Base-by-base conservation (phyloP, 2,329 filamentous ascomycete species). In the Teratosphaeria zuluensis region DNA sequence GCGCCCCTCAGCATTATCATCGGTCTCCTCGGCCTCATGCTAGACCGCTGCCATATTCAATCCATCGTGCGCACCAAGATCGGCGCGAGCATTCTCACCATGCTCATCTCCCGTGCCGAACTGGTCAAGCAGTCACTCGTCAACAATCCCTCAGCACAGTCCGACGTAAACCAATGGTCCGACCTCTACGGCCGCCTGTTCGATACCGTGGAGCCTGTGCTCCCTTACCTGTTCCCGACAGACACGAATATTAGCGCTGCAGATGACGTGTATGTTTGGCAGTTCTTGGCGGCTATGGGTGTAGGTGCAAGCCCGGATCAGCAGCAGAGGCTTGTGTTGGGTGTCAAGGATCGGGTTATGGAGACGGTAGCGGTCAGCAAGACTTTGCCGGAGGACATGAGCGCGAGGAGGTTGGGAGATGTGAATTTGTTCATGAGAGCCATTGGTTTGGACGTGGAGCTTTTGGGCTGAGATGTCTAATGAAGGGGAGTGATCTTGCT, bases 351-450 rank as follows among this genome's bases (percentile, higher is more conserved):
- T 69, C 87, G 92, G 57, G 94, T 99, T 60, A 95, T 97, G 84
- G 92, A 96, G 71, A 97, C 94, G 0, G 90, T 99, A 11, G 80
- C 83, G 32, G 84, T 95, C 56, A 88, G 90, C 68, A 96, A 96
- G 80, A 92, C 90, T 1, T 80, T 99, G 35, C 92, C 94, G 24
- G 81, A 86, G 16, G 88, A 94, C 59, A 90, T 97, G 85, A 86
- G 89, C 12, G 85, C 85, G 61, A 86, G 90, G 71, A 86, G 92
- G 60, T 79, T 96, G 59, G 87, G 88, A 59, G 96, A 96, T 70
- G 94, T 99, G 65, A 99, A 99, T 72, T 78, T 99, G 58, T 99
- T 99, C 74, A 96, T 99, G 92, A 88, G 91, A 69, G 94, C 92
- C 58, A 96, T 99, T 74, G 94, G 94, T n/a, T 81, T 99, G 71